Conservation (phyloP, 1,284 basidiomycete species). For the Puccinia hordei region DNA sequence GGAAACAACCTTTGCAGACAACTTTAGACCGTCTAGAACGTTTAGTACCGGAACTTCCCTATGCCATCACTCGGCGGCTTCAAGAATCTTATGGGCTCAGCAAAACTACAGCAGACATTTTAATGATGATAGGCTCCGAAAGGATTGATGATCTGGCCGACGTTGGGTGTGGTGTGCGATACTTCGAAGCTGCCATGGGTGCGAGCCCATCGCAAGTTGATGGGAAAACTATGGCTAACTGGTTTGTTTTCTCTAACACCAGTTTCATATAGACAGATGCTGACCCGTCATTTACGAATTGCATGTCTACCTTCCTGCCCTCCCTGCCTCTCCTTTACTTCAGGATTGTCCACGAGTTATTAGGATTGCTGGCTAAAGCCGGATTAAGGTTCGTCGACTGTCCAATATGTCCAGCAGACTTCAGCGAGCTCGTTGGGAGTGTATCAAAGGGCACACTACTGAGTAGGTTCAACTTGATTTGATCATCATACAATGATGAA, state of each 20-base stretch:
- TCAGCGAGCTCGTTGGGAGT: slow-evolving; percentile 11
- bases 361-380: slow-evolving; percentile 72
- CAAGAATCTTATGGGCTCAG: slow-evolving; percentile 65
- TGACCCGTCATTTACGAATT: background rate
- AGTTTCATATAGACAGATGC: background rate
- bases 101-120: slow-evolving; percentile 71
- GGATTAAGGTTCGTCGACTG: slow-evolving; percentile 53
- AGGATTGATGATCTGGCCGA: slow-evolving; percentile 64
- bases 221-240: slow-evolving; percentile 39
- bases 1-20: background rate
- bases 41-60: slow-evolving; percentile 77
- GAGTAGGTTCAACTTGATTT: slow-evolving; percentile 1
- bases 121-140: slow-evolving; percentile 69
- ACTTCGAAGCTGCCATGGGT: slow-evolving; percentile 40
- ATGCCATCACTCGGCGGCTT: slow-evolving; percentile 68
- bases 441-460: slow-evolving; percentile 18
- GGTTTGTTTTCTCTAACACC: slow-evolving; percentile 6
- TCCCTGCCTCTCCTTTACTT: background rate
- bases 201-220: background rate
- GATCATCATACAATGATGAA: background rate
- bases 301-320: background rate
- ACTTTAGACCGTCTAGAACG: slow-evolving; percentile 67
- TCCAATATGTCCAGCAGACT: slow-evolving; percentile 24
- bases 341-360: slow-evolving; percentile 83
- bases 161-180: slow-evolving; percentile 61